phyloP scores from a whole-genome alignment of 2,329 filamentous ascomycete species.

The Beauveria australis region DNA sequence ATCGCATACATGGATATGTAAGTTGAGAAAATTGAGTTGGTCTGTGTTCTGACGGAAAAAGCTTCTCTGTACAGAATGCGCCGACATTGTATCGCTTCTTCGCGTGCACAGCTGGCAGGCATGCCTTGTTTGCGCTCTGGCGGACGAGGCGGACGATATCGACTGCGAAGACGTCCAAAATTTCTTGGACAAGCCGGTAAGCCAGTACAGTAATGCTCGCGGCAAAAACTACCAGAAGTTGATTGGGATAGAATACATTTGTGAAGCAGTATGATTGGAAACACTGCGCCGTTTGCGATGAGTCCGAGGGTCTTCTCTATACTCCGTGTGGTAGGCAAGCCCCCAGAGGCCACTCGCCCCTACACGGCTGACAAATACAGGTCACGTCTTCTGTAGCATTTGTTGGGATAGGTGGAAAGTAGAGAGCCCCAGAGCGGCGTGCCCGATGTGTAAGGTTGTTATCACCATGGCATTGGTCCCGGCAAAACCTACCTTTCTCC shows the following conservation, averaged over 20 bases:
- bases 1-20: not conserved
- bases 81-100: not conserved
- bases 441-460: not conserved
- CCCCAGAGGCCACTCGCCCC: not conserved
- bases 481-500: not conserved
- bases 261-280: not conserved
- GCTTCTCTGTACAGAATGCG: not conserved
- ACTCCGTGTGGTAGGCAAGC: not conserved
- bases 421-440: not conserved
- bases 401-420: not conserved
- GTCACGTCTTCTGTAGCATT: not conserved
- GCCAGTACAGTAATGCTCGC: not conserved
- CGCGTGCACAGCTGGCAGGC: not conserved
- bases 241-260: not conserved
- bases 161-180: not conserved
- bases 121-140: not conserved
- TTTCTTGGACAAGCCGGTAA: not conserved
- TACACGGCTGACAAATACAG: not conserved
- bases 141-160: not conserved
- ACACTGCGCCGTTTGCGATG: not conserved
- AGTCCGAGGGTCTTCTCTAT: not conserved
- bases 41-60: not conserved
- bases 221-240: not conserved
- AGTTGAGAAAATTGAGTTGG: not conserved
- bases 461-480: not conserved